Percentiles rank a stretch among this genome's conserved stretches.
Evolutionary conservation across 164 flowering plant species (phyloP).

Genomic region (Magnolia officinalis): DNA sequence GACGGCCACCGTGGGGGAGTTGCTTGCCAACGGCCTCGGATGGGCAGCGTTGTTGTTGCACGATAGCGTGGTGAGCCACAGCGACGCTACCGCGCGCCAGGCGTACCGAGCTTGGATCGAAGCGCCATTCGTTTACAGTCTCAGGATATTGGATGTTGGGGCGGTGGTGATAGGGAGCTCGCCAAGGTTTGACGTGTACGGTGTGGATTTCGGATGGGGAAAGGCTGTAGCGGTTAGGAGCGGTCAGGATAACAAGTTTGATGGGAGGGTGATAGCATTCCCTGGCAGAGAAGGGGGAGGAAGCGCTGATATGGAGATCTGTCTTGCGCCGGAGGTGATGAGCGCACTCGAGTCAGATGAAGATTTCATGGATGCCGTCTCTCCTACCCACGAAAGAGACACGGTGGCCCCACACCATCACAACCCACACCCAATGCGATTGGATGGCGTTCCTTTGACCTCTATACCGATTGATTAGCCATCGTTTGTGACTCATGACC

Average conservation of each 20-base stretch:
- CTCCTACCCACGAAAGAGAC: too few species aligned
- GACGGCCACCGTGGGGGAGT: slow-evolving; percentile 14
- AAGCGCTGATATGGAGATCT: slow-evolving; percentile 20
- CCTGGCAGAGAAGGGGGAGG: slow-evolving; percentile 20
- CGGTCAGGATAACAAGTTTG: slow-evolving; percentile 17
- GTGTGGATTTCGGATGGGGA: slow-evolving; percentile 27
- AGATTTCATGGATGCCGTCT: slow-evolving; percentile 13
- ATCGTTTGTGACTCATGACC: too few species aligned
- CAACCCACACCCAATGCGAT: too few species aligned
- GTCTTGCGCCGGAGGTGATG: slow-evolving; percentile 12
- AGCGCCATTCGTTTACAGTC: slow-evolving; percentile 4
- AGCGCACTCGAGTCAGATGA: slow-evolving; percentile 13
- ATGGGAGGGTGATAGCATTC: slow-evolving; percentile 15
- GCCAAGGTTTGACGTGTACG: slow-evolving; percentile 26
- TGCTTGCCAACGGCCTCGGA: slow-evolving; percentile 19
- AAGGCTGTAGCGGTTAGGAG: slow-evolving; percentile 14
- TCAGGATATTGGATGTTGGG: not conserved
- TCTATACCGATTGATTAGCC: too few species aligned
- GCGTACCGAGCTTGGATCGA: slow-evolving; percentile 4
- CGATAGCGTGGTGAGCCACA: slow-evolving; percentile 8
- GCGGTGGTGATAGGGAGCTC: slow-evolving; percentile 18
- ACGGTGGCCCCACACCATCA: too few species aligned
- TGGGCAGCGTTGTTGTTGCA: slow-evolving; percentile 21
- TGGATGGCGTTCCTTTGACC: too few species aligned
- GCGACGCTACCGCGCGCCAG: not conserved